Percentiles rank a stretch among this genome's conserved stretches.
These are phyloP conservation scores for Umbellularia californica DNA, from an alignment of 164 flowering plant genomes.

Conservation along the genomic window DNA sequence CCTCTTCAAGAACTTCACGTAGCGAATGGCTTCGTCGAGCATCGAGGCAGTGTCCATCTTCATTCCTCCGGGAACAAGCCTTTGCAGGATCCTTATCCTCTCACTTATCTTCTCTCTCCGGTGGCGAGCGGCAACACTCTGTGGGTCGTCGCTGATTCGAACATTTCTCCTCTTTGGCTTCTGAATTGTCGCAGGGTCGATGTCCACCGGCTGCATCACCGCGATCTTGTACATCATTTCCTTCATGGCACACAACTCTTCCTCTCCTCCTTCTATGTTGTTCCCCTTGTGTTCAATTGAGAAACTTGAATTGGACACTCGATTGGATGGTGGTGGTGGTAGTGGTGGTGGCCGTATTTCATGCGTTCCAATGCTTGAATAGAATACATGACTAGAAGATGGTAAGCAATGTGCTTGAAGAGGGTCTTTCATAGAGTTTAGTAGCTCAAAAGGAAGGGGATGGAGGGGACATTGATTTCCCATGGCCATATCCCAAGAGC, in stretches of 20 bases:
- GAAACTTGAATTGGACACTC: neutral
- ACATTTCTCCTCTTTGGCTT: constrained; percentile 75
- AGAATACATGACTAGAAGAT: neutral
- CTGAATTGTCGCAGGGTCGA: constrained; percentile 66
- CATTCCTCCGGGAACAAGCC: constrained; percentile 75
- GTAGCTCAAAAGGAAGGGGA: constrained; percentile 18
- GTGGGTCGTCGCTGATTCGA: constrained; percentile 75
- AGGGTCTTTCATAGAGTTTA: constrained; percentile 10
- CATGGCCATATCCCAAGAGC: constrained; percentile 29
- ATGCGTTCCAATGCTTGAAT: neutral
- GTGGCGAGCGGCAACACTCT: constrained; percentile 80
- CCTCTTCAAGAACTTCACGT: constrained; percentile 77
- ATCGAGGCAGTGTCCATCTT: constrained; percentile 87
- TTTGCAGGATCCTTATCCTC: constrained; percentile 40
- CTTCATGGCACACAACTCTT: constrained; percentile 72
- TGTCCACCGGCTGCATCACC: constrained; percentile 87
- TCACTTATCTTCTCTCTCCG: constrained; percentile 78
- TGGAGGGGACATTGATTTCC: constrained; percentile 26
- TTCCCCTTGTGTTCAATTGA: neutral
- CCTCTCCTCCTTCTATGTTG: constrained; percentile 40
- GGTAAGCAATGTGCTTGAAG: neutral
- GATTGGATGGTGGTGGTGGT: neutral
- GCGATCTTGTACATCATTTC: constrained; percentile 94
- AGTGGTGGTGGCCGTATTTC: neutral
- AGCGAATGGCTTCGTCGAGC: constrained; percentile 81